Evolutionary conservation across 257 asterid species (phyloP).

Genomic region (Gynochthodes officinalis): DNA sequence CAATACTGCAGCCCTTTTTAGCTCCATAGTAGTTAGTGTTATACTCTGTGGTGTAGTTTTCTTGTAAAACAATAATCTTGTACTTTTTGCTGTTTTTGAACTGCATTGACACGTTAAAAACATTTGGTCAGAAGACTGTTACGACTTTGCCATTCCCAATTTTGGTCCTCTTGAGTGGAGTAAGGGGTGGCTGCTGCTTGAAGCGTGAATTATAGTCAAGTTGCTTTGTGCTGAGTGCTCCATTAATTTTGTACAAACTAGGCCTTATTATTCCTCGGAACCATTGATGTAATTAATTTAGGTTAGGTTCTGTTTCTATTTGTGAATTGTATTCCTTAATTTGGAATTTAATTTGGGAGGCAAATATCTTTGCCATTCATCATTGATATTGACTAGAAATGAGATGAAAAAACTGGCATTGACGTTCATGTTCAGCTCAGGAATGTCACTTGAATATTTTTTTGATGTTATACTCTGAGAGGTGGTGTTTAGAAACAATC

Average conservation of each 20-base stretch:
- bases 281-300: constrained; percentile 33
- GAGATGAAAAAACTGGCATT: background rate
- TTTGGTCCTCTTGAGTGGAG: constrained; percentile 48
- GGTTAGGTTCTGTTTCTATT: constrained; percentile 18
- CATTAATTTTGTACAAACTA: constrained; percentile 46
- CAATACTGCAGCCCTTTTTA: constrained; percentile 13
- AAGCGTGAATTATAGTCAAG: constrained; percentile 20
- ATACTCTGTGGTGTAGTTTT: constrained; percentile 37
- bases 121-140: constrained; percentile 5
- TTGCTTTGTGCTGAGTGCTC: constrained; percentile 27
- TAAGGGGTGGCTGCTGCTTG: constrained; percentile 30
- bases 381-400: background rate
- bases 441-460: background rate
- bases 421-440: background rate
- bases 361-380: background rate
- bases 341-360: constrained; percentile 1
- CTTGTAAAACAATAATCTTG: constrained; percentile 28
- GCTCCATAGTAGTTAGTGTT: constrained; percentile 28
- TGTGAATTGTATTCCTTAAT: constrained; percentile 7
- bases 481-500: background rate
- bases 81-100: constrained; percentile 19
- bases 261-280: constrained; percentile 18
- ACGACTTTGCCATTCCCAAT: constrained; percentile 39
- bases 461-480: background rate
- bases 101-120: constrained; percentile 19